Conservation (phyloP, 1,284 basidiomycete species). For the Wallemia ichthyophaga region DNA sequence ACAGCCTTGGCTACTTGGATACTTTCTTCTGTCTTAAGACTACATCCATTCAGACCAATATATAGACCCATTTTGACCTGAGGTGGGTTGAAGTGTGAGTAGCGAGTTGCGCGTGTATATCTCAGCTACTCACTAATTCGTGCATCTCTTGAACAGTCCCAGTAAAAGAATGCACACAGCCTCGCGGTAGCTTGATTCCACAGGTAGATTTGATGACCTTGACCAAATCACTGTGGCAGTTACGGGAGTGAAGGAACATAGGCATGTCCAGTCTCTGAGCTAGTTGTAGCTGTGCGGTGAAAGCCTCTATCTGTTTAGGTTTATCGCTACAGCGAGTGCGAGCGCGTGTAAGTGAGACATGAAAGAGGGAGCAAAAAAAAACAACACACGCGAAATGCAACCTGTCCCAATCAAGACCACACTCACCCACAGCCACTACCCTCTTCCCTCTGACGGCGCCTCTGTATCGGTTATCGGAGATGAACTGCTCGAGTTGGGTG, state of each 20-base stretch:
- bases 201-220: slow-evolving; percentile 22
- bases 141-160: slow-evolving; percentile 33
- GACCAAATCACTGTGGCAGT: slow-evolving; percentile 41
- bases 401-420: slow-evolving; percentile 71
- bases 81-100: slow-evolving; percentile 3
- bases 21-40: slow-evolving; percentile 47
- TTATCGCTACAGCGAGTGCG: background rate
- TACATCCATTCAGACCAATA: slow-evolving; percentile 53
- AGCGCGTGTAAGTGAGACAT: background rate
- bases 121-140: slow-evolving; percentile 28
- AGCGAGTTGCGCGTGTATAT: background rate
- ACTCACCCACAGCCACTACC: slow-evolving; percentile 53
- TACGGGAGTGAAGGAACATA: slow-evolving; percentile 55
- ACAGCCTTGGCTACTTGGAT: slow-evolving; percentile 30
- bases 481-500: slow-evolving; percentile 26
- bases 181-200: slow-evolving; percentile 20
- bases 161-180: slow-evolving; percentile 67
- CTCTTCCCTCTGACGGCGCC: slow-evolving; percentile 7
- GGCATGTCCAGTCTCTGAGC: slow-evolving; percentile 44
- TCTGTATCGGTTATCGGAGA: slow-evolving; percentile 22
- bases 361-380: background rate
- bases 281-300: slow-evolving; percentile 37
- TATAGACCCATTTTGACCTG: slow-evolving; percentile 41
- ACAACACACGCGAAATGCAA: slow-evolving; percentile 30
- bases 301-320: slow-evolving; percentile 34